Base-by-base conservation (phyloP, 2,329 filamentous ascomycete genomes). In the Aspergillus pseudoviridinutans region DNA sequence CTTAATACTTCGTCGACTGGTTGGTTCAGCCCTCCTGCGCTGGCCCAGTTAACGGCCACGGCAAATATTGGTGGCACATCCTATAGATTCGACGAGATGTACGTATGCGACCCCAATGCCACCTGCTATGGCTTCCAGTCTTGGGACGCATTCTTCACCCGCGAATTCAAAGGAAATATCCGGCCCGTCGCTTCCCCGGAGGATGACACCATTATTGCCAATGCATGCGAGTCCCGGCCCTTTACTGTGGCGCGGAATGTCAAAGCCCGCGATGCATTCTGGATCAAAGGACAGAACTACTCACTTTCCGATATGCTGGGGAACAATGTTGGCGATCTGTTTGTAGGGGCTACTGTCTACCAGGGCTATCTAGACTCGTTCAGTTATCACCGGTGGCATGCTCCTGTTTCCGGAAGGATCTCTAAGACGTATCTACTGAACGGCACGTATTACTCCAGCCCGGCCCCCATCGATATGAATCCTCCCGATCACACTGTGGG, bases 301-400 rank as follows among this genome's bases (percentile, higher is more conserved):
- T 86, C 83, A 0, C 68, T 87, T 25, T 61, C 74, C 4, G 81
- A 87, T 68, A 87, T 87, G 83, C 76, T 89, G 3, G 80, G 76
- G 1, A 71, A 82, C 60, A 82, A 86, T 61, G 68, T 76, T 0
- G 57, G 72, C 3, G 38, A 41, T 6, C 64, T 82, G 1, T 89
- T 88, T 63, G 78, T 74, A 0, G 82, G 81, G 20, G 86, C 82
- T 7, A 87, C 84, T 0, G 77, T 89, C 29, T 89, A 88, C 72
- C 87, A 89, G 65, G 87, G 85, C 0, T 89, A 87, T 67, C 74
- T 89, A 5, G 84, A 79, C 1, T 81, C 84, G 0, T 73, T 87
- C 44, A 84, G 80, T 27, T 89, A 89, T 70, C 87, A 89, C 70
- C 79, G 87, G 29, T 89, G 87, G 87, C 85, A 89, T 71, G 69